A percentile compares a stretch with the other conserved stretches of the same genome.
phyloP scores from a whole-genome alignment of 1,284 basidiomycete genomes.

The Xerocomus minutiporus region DNA sequence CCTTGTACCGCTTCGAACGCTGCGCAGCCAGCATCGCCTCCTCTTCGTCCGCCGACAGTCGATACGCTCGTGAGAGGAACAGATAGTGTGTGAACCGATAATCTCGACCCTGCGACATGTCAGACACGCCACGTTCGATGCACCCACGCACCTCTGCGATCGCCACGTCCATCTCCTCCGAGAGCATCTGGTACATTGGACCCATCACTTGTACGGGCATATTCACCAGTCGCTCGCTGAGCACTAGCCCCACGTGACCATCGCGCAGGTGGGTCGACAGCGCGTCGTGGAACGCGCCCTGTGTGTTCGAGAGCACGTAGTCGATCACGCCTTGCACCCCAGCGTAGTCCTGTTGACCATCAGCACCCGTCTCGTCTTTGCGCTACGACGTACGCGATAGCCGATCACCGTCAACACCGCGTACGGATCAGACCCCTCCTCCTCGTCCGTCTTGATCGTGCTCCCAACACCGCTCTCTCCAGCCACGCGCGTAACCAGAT shows the following conservation, averaged over 20 bases:
- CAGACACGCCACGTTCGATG: not conserved
- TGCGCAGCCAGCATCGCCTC: slow-evolving; percentile 18
- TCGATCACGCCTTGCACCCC: slow-evolving; percentile 67
- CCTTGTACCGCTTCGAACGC: slow-evolving; percentile 20
- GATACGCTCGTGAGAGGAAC: slow-evolving; percentile 73
- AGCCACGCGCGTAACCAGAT: slow-evolving; percentile 71
- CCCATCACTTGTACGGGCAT: slow-evolving; percentile 89
- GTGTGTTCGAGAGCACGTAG: slow-evolving; percentile 59
- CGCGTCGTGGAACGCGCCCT: slow-evolving; percentile 44
- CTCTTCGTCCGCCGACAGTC: slow-evolving; percentile 55
- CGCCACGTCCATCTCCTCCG: slow-evolving; percentile 73
- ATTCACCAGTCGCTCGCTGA: slow-evolving; percentile 86
- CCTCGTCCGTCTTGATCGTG: slow-evolving; percentile 88
- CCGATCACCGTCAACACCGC: slow-evolving; percentile 81
- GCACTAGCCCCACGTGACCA: slow-evolving; percentile 70
- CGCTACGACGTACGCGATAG: slow-evolving; percentile 58
- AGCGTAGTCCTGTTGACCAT: slow-evolving; percentile 43
- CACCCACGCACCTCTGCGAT: slow-evolving; percentile 50
- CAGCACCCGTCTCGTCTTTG: not conserved
- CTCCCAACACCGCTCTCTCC: slow-evolving; percentile 61
- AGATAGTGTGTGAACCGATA: slow-evolving; percentile 70
- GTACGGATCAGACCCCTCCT: slow-evolving; percentile 77
- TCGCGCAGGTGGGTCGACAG: slow-evolving; percentile 43
- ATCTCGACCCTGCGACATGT: slow-evolving; percentile 49
- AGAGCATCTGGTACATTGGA: slow-evolving; percentile 85